Evolutionary conservation across 441 rosid genomes (phyloP).

Genomic region (Syzygium syzygioides): DNA sequence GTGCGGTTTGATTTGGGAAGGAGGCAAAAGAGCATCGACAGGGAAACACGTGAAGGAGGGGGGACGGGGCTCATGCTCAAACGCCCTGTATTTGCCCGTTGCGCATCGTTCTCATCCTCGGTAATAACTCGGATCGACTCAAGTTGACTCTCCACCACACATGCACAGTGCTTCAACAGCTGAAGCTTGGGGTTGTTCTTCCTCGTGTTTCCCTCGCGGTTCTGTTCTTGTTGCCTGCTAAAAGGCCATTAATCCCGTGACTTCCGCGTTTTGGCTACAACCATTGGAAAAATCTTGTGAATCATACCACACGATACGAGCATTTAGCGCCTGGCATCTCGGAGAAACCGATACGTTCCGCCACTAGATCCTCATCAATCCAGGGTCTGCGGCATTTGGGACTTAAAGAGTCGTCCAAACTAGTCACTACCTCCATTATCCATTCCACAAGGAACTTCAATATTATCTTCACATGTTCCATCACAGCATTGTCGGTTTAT

Average conservation of each 20-base stretch:
- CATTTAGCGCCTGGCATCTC: not conserved
- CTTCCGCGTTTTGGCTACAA: not conserved
- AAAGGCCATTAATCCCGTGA: not conserved
- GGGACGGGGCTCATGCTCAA: not conserved
- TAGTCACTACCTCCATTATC: not conserved
- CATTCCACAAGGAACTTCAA: not conserved
- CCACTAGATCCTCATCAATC: not conserved
- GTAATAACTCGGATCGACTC: not conserved
- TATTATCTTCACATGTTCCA: not conserved
- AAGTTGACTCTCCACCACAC: not conserved
- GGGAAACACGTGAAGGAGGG: not conserved
- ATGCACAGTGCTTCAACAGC: not conserved
- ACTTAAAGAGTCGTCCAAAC: not conserved
- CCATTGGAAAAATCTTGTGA: not conserved
- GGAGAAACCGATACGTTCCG: not conserved
- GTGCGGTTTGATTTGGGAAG: not conserved
- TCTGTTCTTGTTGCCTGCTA: not conserved
- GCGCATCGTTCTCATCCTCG: not conserved
- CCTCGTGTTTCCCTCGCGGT: not conserved
- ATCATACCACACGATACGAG: not conserved
- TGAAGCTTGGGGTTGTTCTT: not conserved
- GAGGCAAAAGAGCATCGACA: not conserved
- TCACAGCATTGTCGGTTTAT: not conserved
- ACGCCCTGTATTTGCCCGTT: not conserved
- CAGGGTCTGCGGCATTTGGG: not conserved